Evolutionary conservation across 2,329 filamentous ascomycete genomes (phyloP).

Genomic region (Kalaharituber pfeilii): DNA sequence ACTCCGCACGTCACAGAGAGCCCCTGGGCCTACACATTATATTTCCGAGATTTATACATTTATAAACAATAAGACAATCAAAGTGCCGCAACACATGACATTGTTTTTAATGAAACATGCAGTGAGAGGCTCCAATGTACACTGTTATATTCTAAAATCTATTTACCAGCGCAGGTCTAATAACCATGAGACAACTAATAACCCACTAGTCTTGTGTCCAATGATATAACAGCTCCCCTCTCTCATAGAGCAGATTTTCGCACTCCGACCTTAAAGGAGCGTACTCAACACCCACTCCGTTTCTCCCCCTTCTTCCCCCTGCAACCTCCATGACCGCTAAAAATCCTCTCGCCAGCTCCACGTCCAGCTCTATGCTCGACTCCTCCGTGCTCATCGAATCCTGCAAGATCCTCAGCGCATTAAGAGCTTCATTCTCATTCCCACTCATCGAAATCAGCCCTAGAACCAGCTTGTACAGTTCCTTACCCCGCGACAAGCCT

Average conservation of each 20-base stretch:
- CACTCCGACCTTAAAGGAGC: conserved; percentile 14
- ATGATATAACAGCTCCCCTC: conserved; percentile 5
- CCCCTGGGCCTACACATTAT: too few relatives aligned
- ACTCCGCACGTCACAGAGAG: too few relatives aligned
- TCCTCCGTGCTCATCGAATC: conserved; percentile 15
- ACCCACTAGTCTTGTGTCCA: too few relatives aligned
- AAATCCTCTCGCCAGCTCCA: conserved; percentile 17
- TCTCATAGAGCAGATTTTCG: conserved; percentile 11
- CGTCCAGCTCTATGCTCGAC: conserved; percentile 13
- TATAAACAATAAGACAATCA: too few relatives aligned
- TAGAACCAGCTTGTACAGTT: conserved; percentile 16
- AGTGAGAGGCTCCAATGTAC: too few relatives aligned
- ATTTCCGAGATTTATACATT: too few relatives aligned
- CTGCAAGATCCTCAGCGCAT: conserved; percentile 13
- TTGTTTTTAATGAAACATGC: too few relatives aligned
- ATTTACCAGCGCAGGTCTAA: too few relatives aligned
- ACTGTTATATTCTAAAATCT: too few relatives aligned
- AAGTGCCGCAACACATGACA: too few relatives aligned
- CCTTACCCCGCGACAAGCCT: conserved; percentile 12
- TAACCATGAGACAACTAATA: too few relatives aligned
- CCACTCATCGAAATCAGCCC: conserved; percentile 17
- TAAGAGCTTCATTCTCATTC: conserved; percentile 14
- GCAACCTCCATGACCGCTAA: conserved; percentile 13
- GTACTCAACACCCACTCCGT: conserved; percentile 2
- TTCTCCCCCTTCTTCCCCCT: conserved; percentile 4